Percentiles rank a stretch among this genome's conserved stretches.
These are phyloP conservation scores for Fusarium cicatricum DNA, from an alignment of 2,329 filamentous ascomycete species.

Conservation along the genomic window DNA sequence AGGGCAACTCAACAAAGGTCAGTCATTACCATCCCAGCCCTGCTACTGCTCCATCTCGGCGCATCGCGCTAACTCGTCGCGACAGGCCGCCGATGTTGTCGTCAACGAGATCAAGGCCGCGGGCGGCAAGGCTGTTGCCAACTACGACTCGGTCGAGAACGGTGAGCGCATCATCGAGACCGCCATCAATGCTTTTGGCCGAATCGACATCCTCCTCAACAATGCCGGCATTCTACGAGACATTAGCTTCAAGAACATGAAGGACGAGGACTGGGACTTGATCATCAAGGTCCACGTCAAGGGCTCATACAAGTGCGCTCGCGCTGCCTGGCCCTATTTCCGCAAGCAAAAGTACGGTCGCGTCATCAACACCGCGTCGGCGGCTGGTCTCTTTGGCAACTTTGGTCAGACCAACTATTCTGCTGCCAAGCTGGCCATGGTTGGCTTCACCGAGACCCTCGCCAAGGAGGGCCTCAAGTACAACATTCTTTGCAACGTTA, in stretches of 20 bases:
- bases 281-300: slow-evolving; percentile 92
- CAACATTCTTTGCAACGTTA: slow-evolving; percentile 95
- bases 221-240: slow-evolving; percentile 96
- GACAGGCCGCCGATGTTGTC: slow-evolving; percentile 80
- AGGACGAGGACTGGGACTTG: slow-evolving; percentile 95
- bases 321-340: slow-evolving; percentile 96
- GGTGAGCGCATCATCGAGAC: slow-evolving; percentile 95
- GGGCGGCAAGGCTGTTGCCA: slow-evolving; percentile 95
- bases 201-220: slow-evolving; percentile 95
- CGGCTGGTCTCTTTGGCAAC: slow-evolving; percentile 92
- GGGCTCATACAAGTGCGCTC: slow-evolving; percentile 94
- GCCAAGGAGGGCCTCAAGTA: slow-evolving; percentile 98
- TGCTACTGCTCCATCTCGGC: not conserved
- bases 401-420: slow-evolving; percentile 98
- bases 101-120: slow-evolving; percentile 84
- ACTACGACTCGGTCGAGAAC: slow-evolving; percentile 94
- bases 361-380: slow-evolving; percentile 96
- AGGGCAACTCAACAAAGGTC: slow-evolving; percentile 88
- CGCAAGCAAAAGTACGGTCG: slow-evolving; percentile 98
- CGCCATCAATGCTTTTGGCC: slow-evolving; percentile 80
- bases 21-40: slow-evolving; percentile 27
- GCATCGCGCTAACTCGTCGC: slow-evolving; percentile 34
- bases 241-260: slow-evolving; percentile 98
- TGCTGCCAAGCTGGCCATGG: slow-evolving; percentile 92
- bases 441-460: slow-evolving; percentile 97